Percentiles rank a stretch among this genome's conserved stretches.
Conservation (phyloP, 768 basidiomycete genomes). For the Glaciozyma martinii region DNA sequence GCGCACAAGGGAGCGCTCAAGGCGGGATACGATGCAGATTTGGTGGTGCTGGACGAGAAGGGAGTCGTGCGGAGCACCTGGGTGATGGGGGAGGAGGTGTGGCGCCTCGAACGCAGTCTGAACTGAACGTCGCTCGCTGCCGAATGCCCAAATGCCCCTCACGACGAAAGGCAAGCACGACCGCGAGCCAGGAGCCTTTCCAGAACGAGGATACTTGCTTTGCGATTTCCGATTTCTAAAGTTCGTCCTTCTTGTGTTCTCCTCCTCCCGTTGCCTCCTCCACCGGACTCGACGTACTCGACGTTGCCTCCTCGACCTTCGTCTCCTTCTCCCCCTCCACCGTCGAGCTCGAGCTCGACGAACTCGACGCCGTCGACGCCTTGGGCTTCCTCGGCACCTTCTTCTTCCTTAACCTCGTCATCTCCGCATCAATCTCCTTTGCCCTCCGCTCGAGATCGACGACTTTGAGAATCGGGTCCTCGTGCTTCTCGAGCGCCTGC, state of each 20-base stretch:
- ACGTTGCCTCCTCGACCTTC: too few relatives aligned
- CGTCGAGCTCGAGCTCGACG: conserved; percentile 13
- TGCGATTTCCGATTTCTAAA: too few relatives aligned
- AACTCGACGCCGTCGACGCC: background rate
- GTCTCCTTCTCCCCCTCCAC: too few relatives aligned
- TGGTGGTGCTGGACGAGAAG: conserved; percentile 59
- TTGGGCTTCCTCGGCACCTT: conserved; percentile 25
- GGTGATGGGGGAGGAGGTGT: conserved; percentile 57
- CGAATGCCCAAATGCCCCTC: too few relatives aligned
- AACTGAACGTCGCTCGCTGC: too few relatives aligned
- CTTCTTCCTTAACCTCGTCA: conserved; percentile 26
- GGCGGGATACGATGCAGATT: conserved; percentile 76
- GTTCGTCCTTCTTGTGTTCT: too few relatives aligned
- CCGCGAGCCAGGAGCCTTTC: too few relatives aligned
- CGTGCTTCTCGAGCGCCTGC: conserved; percentile 58
- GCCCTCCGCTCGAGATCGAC: conserved; percentile 76
- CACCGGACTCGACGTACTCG: too few relatives aligned
- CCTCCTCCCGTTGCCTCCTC: too few relatives aligned
- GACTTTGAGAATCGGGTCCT: conserved; percentile 78
- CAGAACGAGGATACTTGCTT: too few relatives aligned
- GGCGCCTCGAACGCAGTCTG: too few relatives aligned
- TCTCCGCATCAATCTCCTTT: conserved; percentile 26
- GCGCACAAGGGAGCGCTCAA: conserved; percentile 66
- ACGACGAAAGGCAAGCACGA: too few relatives aligned
- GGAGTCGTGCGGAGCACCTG: background rate